Conservation (phyloP, 495 filamentous ascomycete species). For the Halenospora varia region DNA sequence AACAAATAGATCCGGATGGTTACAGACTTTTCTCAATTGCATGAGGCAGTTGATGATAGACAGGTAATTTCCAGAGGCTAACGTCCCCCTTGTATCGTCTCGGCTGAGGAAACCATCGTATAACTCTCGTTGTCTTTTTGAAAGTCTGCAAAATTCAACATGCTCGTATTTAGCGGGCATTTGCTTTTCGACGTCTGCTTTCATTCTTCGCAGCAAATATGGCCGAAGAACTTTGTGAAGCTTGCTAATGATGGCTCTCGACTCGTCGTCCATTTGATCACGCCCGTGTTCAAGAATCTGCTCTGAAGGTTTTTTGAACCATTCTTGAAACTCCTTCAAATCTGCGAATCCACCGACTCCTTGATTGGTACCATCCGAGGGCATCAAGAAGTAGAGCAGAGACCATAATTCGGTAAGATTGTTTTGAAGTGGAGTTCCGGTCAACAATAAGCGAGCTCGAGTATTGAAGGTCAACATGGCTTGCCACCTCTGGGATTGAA, state of each 20-base stretch:
- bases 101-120: conserved; percentile 98
- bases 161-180: conserved; percentile 98
- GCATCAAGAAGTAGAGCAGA: conserved; percentile 91
- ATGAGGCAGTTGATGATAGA: conserved; percentile 98
- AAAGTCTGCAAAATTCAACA: conserved; percentile 90
- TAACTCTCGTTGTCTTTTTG: conserved; percentile 88
- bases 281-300: conserved; percentile 94
- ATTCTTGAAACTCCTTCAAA: conserved; percentile 85
- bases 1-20: conserved; percentile 96
- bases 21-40: conserved; percentile 97
- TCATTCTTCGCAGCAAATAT: conserved; percentile 86
- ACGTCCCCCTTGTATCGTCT: conserved; percentile 79
- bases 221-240: conserved; percentile 91
- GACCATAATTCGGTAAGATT: conserved; percentile 97
- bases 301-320: conserved; percentile 88
- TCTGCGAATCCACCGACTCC: conserved; percentile 86
- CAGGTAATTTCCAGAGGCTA: conserved; percentile 94
- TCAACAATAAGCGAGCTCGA: conserved; percentile 79
- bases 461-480: conserved; percentile 89
- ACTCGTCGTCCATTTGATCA: conserved; percentile 89
- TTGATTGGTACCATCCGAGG: conserved; percentile 65
- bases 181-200: conserved; percentile 98
- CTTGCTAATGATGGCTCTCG: conserved; percentile 80
- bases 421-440: conserved; percentile 95
- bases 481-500: conserved; percentile 95